Conservation (phyloP, 257 asterid species). For the Solanum appendiculatum region DNA sequence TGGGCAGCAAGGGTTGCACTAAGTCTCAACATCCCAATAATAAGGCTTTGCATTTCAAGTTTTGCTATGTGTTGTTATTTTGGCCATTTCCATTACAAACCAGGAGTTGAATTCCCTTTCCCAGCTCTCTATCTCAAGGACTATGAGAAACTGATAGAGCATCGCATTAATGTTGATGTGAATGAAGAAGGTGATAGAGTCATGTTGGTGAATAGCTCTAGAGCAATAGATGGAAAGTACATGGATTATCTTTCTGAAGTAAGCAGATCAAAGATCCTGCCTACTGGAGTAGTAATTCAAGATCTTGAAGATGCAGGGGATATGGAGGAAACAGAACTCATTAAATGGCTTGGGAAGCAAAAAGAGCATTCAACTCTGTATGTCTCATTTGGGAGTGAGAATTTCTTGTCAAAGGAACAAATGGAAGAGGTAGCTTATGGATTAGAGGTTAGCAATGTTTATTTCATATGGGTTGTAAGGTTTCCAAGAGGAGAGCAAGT, state of each 20-base stretch:
- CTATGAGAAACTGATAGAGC: not conserved
- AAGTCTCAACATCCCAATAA: constrained; percentile 11
- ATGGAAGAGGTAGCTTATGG: constrained; percentile 38
- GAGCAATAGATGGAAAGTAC: not conserved
- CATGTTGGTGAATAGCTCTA: constrained; percentile 9
- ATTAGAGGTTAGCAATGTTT: constrained; percentile 39
- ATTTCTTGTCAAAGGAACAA: constrained; percentile 29
- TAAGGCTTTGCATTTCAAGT: not conserved
- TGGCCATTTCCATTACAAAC: not conserved
- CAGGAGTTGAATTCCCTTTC: constrained; percentile 21
- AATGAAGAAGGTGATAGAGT: not conserved
- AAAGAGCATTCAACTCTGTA: constrained; percentile 20
- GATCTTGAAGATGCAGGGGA: not conserved
- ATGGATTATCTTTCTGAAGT: constrained; percentile 5
- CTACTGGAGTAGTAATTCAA: not conserved
- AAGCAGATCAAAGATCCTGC: not conserved
- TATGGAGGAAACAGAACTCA: not conserved
- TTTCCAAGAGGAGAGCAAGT: constrained; percentile 22
- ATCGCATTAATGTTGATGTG: not conserved
- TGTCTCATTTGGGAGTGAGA: constrained; percentile 16
- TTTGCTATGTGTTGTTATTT: constrained; percentile 13
- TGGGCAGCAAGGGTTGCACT: constrained; percentile 20
- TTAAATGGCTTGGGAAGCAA: constrained; percentile 32
- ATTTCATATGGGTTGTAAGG: constrained; percentile 8
- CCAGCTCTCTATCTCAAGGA: constrained; percentile 14